Base-by-base conservation (phyloP, 106 monocot genomes). In the Phalaenopsis aphrodite region DNA sequence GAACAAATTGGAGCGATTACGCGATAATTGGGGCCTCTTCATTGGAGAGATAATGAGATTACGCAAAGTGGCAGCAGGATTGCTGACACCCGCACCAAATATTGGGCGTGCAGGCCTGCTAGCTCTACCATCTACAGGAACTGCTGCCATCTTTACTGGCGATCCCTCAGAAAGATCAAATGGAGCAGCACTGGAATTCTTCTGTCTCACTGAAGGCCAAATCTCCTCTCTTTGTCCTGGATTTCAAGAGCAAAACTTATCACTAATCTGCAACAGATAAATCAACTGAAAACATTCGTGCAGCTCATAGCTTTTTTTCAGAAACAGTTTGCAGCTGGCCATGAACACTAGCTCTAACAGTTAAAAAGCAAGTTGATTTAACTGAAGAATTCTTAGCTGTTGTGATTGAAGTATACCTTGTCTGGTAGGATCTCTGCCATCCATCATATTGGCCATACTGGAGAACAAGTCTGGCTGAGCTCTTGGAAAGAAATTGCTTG, bases 161-260 rank as follows among this genome's bases (percentile, higher is more conserved):
- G 94, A 97, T 12, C 89, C 88, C 1, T 79, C 86, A 42, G 97
- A 94, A 56, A 92, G 76, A 48, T 97, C 92, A 77, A 89, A 92
- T 16, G 85, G 80, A 12, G 49, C 21, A 24, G 49, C 47, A 30
- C 24, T 36, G 2, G 82, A 89, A 78, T 81, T 91, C 86, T 86
- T 90, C 69, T 72, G 82, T 72, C 86, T 89, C 30, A 79, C 41
- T 39, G 85, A 46, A 78, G 90, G 85, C 94, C 97, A 97, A 17
- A 83, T 86, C 71, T 90, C 91, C 64, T 87, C 87, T 86, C 87
- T 84, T 82, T 87, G 74, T 82, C 97, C 92, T 97, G 97, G 97
- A 92, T 95, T 95, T 99, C 88, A 88, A 93, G 93, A 95, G 84
- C 87, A 84, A 84, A 93, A 91, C 85, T 77, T 81, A 89, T 52